Base-by-base conservation (phyloP, 2,329 filamentous ascomycete genomes). In the Parafenestella ontariensis region DNA sequence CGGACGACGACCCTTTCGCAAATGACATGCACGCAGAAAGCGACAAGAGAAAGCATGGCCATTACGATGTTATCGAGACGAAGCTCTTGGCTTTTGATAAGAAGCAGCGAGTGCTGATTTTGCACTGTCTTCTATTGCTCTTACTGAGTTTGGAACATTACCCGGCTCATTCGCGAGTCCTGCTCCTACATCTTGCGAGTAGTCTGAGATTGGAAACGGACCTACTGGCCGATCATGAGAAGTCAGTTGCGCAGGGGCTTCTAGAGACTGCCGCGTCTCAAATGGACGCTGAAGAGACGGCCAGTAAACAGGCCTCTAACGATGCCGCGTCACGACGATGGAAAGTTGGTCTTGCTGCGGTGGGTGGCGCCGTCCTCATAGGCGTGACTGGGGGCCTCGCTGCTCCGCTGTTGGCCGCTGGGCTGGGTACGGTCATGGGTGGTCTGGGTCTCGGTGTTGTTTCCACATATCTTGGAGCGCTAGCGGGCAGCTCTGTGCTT, bases 271-370 rank as follows among this genome's bases (percentile, higher is more conserved):
- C 89, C 42, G 89, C 90, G 5, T 70, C 68, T 10, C 83, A 87
- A 20, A 89, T 95, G 83, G 87, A 87, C 1, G 90, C 89, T 0
- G 89, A 92, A 60, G 85, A 87, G 3, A 90, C 94, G 69, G 86
- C 87, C 0, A 85, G 88, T 68, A 90, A 89, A 69, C 86, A 89
- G 52, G 83, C 79, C 0, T 87, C 91, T 45, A 87, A 90, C 59
- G 85, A 83, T 52, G 87, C 86, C 56, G 77, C 79, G 13, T 75
- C 83, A 13, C 82, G 87, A 42, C 87, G 87, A 67, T 89, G 87
- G 84, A 92, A 92, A 71, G 91, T 97, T 24, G 92, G 92, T 0
- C 81, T 96, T 26, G 93, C 92, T 0, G 91, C 90, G 5, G 91
- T 95, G 0, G 92, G 91, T 0, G 93, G 93, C 9, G 93, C 93